These are phyloP conservation scores for Rhodomyrtus psidioides DNA, from an alignment of 441 rosid genomes.

Conservation along the genomic window DNA sequence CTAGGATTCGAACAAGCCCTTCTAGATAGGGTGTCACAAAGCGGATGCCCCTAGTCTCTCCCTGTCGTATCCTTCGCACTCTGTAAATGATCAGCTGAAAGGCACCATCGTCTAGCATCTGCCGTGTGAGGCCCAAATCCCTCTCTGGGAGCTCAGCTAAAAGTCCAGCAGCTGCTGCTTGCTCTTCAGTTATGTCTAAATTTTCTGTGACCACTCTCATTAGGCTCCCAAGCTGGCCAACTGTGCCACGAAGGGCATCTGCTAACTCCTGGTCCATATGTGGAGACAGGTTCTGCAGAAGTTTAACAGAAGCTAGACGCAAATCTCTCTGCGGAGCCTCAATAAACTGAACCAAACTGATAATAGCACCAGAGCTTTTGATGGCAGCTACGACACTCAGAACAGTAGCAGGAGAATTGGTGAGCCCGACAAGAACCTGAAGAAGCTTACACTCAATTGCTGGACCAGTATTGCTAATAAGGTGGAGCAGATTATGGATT, in stretches of 20 bases:
- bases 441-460: constrained; percentile 91
- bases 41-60: constrained; percentile 68
- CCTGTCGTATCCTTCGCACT: constrained; percentile 60
- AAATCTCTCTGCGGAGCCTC: constrained; percentile 80
- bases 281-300: constrained; percentile 80
- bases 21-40: constrained; percentile 70
- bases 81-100: constrained; percentile 47
- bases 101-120: constrained; percentile 69
- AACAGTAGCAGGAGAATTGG: constrained; percentile 52
- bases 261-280: constrained; percentile 86
- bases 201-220: constrained; percentile 67
- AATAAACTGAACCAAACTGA: constrained; percentile 94
- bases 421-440: constrained; percentile 95
- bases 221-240: constrained; percentile 78
- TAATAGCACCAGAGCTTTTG: constrained; percentile 80
- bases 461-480: constrained; percentile 97
- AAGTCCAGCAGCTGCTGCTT: constrained; percentile 85
- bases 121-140: constrained; percentile 78
- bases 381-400: constrained; percentile 69
- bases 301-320: constrained; percentile 82
- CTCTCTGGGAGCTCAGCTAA: constrained; percentile 89
- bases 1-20: constrained; percentile 82
- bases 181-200: constrained; percentile 73
- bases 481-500: constrained; percentile 69
- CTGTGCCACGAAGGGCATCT: constrained; percentile 63